Conservation (phyloP, 495 filamentous ascomycete species). For the Sordaria brevicollis region DNA sequence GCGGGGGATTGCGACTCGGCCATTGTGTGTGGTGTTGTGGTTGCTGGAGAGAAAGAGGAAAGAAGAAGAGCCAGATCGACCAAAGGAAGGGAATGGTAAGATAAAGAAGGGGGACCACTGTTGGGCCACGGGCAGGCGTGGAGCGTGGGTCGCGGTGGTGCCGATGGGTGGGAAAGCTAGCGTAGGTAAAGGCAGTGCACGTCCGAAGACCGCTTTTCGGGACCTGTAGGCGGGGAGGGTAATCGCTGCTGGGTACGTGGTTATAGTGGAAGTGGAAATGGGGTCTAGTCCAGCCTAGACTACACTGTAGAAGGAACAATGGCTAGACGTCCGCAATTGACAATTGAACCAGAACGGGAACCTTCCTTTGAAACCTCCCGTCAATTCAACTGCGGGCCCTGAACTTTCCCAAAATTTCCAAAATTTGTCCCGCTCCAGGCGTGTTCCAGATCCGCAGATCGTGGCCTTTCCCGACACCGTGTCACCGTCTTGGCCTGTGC, state of each 20-base stretch:
- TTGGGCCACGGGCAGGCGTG: not conserved
- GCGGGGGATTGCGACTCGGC: constrained; percentile 30
- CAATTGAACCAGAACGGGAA: not conserved
- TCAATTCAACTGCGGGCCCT: not conserved
- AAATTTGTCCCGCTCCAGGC: not conserved
- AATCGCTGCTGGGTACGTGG: not conserved
- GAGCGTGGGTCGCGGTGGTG: not conserved
- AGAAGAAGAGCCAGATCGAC: not conserved
- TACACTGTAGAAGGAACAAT: not conserved
- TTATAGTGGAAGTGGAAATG: not conserved
- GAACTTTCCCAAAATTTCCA: constrained; percentile 2
- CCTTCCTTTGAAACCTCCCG: not conserved
- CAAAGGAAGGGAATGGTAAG: not conserved
- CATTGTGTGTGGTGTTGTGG: constrained; percentile 19
- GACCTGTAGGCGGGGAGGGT: not conserved
- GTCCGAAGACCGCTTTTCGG: not conserved
- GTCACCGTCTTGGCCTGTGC: not conserved
- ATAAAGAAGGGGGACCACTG: not conserved
- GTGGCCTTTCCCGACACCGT: constrained; percentile 5
- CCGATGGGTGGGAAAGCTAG: not conserved
- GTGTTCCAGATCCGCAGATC: constrained; percentile 2
- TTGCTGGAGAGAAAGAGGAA: not conserved
- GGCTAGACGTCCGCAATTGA: not conserved
- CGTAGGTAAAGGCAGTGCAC: not conserved
- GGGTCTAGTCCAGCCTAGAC: not conserved